phyloP scores from a whole-genome alignment of 2,329 filamentous ascomycete species.

The Colletotrichum tropicale region DNA sequence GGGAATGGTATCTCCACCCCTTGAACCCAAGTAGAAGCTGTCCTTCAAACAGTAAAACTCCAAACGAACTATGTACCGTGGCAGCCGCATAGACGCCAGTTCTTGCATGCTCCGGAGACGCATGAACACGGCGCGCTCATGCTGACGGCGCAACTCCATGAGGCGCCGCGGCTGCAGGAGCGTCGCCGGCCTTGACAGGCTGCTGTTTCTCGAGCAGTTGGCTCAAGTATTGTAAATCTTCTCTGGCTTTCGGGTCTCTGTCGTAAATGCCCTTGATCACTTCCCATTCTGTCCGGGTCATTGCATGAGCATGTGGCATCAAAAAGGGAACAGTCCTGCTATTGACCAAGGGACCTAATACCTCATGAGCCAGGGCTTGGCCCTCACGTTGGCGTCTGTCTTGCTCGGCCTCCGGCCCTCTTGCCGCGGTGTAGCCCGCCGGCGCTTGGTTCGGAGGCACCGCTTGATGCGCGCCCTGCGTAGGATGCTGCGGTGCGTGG shows the following conservation, averaged over 20 bases:
- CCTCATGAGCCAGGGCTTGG: constrained; percentile 62
- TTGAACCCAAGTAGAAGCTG: not conserved
- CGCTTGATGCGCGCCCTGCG: constrained; percentile 21
- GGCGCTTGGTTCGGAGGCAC: constrained; percentile 25
- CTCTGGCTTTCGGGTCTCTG: constrained; percentile 66
- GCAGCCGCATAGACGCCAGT: not conserved
- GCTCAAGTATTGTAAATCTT: constrained; percentile 64
- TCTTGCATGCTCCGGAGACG: not conserved
- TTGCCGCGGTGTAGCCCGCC: constrained; percentile 17
- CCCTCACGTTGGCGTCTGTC: constrained; percentile 54
- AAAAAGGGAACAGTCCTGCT: constrained; percentile 73
- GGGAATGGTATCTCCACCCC: not conserved
- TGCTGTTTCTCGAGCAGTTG: constrained; percentile 55
- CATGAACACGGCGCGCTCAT: not conserved
- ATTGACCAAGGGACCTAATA: constrained; percentile 66
- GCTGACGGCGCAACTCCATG: constrained; percentile 15
- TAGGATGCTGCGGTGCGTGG: constrained; percentile 18
- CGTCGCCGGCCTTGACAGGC: not conserved
- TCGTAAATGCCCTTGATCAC: constrained; percentile 74
- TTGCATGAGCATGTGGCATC: constrained; percentile 70
- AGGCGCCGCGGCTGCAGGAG: not conserved
- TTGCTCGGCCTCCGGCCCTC: constrained; percentile 34
- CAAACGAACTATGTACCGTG: not conserved
- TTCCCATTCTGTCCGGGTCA: constrained; percentile 74
- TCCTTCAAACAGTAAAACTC: not conserved